Evolutionary conservation across 106 monocot species (phyloP).

Genomic region (Dendrobium chrysotoxum): DNA sequence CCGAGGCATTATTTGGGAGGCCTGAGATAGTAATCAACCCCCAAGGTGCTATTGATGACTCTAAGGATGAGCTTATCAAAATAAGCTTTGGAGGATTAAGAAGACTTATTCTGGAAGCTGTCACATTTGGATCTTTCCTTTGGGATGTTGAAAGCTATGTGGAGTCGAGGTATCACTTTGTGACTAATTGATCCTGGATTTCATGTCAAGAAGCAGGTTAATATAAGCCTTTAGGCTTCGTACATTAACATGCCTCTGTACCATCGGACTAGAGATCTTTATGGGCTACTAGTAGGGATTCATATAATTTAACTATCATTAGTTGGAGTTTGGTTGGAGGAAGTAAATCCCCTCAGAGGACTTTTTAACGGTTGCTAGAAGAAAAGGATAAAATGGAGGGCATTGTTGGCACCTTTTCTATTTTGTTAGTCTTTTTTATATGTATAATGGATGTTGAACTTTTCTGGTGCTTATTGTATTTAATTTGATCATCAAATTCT

Average conservation of each 20-base stretch:
- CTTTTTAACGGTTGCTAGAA: background rate
- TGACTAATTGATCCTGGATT: constrained; percentile 30
- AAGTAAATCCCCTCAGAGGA: background rate
- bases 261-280: constrained; percentile 1
- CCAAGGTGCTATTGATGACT: constrained; percentile 50
- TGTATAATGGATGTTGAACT: background rate
- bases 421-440: background rate
- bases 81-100: constrained; percentile 72
- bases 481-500: background rate
- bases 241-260: background rate
- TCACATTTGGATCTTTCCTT: constrained; percentile 86
- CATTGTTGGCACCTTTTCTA: background rate
- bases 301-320: background rate
- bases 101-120: constrained; percentile 74
- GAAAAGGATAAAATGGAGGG: constrained; percentile 1
- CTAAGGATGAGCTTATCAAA: constrained; percentile 67
- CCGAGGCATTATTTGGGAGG: constrained; percentile 79
- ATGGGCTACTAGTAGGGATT: background rate
- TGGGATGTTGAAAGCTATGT: constrained; percentile 93
- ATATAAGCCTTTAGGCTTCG: background rate
- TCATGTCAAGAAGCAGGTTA: background rate
- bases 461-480: background rate
- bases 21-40: constrained; percentile 63
- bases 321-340: constrained; percentile 1
- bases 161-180: constrained; percentile 80